Percentiles rank a stretch among this genome's conserved stretches.
Conservation (phyloP, 1,139 yeast species). For the Pichia norvegensis region DNA sequence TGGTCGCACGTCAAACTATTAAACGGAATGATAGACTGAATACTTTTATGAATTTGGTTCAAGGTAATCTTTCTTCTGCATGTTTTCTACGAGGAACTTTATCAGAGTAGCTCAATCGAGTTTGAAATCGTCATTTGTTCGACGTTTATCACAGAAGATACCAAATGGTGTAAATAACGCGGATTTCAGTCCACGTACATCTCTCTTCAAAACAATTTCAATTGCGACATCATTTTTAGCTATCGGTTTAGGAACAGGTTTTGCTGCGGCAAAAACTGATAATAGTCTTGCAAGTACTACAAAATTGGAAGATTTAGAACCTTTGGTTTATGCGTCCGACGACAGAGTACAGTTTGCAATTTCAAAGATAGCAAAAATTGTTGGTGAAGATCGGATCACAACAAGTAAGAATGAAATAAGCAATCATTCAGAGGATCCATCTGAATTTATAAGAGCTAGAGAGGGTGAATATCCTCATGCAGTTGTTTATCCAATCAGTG, state of each 20-base stretch:
- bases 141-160: not conserved
- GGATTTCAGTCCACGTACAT: slow-evolving; percentile 2
- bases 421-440: slow-evolving; percentile 55
- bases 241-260: slow-evolving; percentile 12
- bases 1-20: too few relatives aligned
- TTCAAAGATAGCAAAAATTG: slow-evolving; percentile 33
- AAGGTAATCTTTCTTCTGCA: not conserved
- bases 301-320: slow-evolving; percentile 19
- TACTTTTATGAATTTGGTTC: too few relatives aligned
- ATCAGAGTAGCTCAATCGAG: not conserved
- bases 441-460: slow-evolving; percentile 56
- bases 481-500: slow-evolving; percentile 53
- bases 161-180: not conserved
- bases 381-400: slow-evolving; percentile 39
- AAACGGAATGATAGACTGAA: too few relatives aligned
- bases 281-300: slow-evolving; percentile 10
- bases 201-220: slow-evolving; percentile 7
- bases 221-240: slow-evolving; percentile 12
- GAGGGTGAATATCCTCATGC: slow-evolving; percentile 45
- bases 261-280: slow-evolving; percentile 1
- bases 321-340: slow-evolving; percentile 37
- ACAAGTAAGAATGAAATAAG: slow-evolving; percentile 27
- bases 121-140: not conserved
- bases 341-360: slow-evolving; percentile 38
- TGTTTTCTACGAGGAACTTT: not conserved